A percentile compares a stretch with the other conserved stretches of the same genome.
These are phyloP conservation scores for Lagenidium sp. DNA, from an alignment of 352 stramenopile genomes.

Conservation along the genomic window DNA sequence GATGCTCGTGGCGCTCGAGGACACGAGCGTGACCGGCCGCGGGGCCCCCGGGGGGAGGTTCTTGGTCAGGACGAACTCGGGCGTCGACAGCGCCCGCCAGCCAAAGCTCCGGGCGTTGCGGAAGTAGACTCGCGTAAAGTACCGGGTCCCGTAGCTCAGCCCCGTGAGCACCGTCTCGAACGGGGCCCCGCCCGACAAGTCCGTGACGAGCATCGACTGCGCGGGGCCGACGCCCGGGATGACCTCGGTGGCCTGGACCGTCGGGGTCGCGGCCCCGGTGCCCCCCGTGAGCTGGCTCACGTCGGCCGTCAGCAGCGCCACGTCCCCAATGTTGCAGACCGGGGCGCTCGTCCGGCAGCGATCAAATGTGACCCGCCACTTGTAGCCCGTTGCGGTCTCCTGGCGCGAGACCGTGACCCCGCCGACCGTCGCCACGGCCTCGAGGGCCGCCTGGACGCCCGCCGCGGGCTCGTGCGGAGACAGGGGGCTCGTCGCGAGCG, in stretches of 20 bases:
- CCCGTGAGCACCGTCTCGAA: constrained; percentile 53
- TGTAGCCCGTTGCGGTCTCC: constrained; percentile 62
- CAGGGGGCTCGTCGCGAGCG: constrained; percentile 17
- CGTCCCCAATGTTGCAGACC: constrained; percentile 90
- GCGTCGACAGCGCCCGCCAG: constrained; percentile 44
- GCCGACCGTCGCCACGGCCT: constrained; percentile 40
- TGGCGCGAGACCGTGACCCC: constrained; percentile 51
- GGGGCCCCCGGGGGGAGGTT: constrained; percentile 86
- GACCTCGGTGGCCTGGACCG: constrained; percentile 41
- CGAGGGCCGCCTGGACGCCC: constrained; percentile 33
- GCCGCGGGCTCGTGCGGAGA: constrained; percentile 42
- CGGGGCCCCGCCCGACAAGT: constrained; percentile 68
- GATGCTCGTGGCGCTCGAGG: constrained; percentile 87
- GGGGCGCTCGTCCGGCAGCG: constrained; percentile 57
- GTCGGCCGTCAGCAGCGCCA: constrained; percentile 46
- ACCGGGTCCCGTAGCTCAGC: constrained; percentile 79
- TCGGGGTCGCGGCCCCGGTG: constrained; percentile 17
- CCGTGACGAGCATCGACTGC: constrained; percentile 43
- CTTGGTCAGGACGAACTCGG: constrained; percentile 75
- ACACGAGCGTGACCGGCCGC: constrained; percentile 78
- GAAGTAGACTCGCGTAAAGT: constrained; percentile 89
- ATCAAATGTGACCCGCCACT: constrained; percentile 88
- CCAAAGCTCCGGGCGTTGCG: constrained; percentile 87
- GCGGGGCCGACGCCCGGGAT: constrained; percentile 39
- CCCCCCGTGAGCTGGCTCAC: constrained; percentile 38